A percentile compares a stretch with the other conserved stretches of the same genome.
Conservation (phyloP, 768 basidiomycete genomes). For the Collybiopsis confluens region DNA sequence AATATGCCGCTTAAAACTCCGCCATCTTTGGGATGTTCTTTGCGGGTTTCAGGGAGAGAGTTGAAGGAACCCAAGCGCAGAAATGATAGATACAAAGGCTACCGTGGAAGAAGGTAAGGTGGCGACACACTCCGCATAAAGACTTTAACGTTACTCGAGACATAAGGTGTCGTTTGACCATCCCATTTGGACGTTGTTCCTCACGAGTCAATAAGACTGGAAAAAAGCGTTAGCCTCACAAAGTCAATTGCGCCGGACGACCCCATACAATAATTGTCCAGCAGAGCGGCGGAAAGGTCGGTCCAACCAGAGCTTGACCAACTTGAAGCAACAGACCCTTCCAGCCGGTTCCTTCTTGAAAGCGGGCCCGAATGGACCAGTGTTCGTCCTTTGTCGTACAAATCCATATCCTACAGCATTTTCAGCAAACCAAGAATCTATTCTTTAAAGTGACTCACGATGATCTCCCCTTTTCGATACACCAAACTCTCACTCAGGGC, state of each 20-base stretch:
- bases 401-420: slow-evolving; percentile 67
- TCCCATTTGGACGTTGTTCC: slow-evolving; percentile 47
- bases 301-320: slow-evolving; percentile 71
- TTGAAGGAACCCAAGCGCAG: slow-evolving; percentile 69
- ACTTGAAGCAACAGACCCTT: slow-evolving; percentile 36
- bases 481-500: slow-evolving; percentile 70
- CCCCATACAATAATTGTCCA: slow-evolving; percentile 74
- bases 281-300: slow-evolving; percentile 58
- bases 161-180: slow-evolving; percentile 48
- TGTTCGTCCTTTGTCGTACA: slow-evolving; percentile 71
- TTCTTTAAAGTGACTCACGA: slow-evolving; percentile 41
- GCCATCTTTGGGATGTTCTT: slow-evolving; percentile 57
- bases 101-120: not conserved
- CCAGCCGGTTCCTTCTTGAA: slow-evolving; percentile 54
- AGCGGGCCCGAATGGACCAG: slow-evolving; percentile 66
- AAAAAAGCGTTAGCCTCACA: not conserved
- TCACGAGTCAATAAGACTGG: slow-evolving; percentile 67
- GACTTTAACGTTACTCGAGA: slow-evolving; percentile 52
- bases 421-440: not conserved
- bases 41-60: slow-evolving; percentile 54
- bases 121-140: not conserved
- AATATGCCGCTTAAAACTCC: slow-evolving; percentile 52
- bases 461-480: slow-evolving; percentile 76
- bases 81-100: slow-evolving; percentile 81
- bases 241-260: not conserved